Evolutionary conservation across 495 filamentous ascomycete genomes (phyloP), one percentile per base, ranked within the genome.

Genomic region (Penicillium coffeae): DNA sequence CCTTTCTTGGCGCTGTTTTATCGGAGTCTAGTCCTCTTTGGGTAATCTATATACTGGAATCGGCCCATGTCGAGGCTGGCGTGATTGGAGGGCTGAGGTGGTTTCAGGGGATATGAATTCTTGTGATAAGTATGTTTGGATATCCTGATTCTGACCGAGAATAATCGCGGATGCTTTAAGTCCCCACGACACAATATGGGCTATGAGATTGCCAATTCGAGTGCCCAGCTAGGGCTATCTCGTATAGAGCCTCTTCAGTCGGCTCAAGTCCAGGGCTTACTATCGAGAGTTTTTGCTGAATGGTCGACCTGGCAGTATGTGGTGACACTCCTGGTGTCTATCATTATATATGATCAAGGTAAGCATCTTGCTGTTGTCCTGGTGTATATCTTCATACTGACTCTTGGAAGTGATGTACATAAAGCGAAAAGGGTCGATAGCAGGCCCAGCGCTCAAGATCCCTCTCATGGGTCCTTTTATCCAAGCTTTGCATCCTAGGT

Each of bases 401-500:
- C 25, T 10, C 2, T 18, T 21, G 1, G 12, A 19, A 94, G 90
- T 85, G 60, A 82, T 74, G 60, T 96, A 96, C 63, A 75, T 93
- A 56, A 76, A 72, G 56, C 79, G 87, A 27, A 96, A 95, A 62
- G 89, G 88, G 21, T 76, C 80, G 1, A 92, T 96, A 58, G 86
- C 74, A 25, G 91, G 91, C 13, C 88, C 89, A 13, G 35, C 74
- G 12, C 85, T 78, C 64, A 96, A 96, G 63, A 77, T 85, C 30
- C 91, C 91, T 7, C 90, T 96, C 54, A 90, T 93, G 62, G 91
- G 91, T 3, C 91, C 91, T 2, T 96, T 96, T 56, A 71, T 95
- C 22, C 75, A 92, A 61, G 91, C 90, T 7, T 66, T 96, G 12
- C 77, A 95, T 54, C 91, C 91, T 13, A 87, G 87, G 44, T 95